Percentiles rank a stretch among this genome's conserved stretches.
phyloP scores from a whole-genome alignment of 768 basidiomycete species.

The Brasilioporus rufonigricans region DNA sequence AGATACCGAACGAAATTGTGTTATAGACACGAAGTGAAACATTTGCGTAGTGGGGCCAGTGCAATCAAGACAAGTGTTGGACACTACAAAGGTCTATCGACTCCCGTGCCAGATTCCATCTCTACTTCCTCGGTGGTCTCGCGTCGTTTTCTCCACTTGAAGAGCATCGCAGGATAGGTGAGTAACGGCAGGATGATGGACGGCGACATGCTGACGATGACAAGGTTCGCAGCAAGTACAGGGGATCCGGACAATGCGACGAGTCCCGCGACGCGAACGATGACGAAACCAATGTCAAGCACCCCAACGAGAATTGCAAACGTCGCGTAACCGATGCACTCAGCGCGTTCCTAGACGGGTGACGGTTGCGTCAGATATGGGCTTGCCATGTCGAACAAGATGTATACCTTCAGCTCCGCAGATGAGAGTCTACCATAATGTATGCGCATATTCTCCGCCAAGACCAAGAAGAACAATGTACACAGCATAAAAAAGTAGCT shows the following conservation, averaged over 20 bases:
- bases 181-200: constrained; percentile 3
- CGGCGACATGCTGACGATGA: constrained; percentile 10
- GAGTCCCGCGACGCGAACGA: constrained; percentile 18
- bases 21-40: no score
- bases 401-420: constrained; percentile 22
- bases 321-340: constrained; percentile 10
- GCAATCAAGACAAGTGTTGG: no score
- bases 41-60: no score
- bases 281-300: constrained; percentile 21
- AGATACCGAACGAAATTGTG: no score
- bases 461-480: constrained; percentile 14
- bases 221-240: constrained; percentile 9
- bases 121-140: not conserved
- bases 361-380: not conserved
- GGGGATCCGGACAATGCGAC: constrained; percentile 11
- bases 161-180: not conserved
- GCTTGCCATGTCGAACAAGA: not conserved
- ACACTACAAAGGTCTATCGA: no score
- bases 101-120: not conserved
- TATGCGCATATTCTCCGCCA: constrained; percentile 20
- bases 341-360: constrained; percentile 7
- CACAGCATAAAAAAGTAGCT: constrained; percentile 11
- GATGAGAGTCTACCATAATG: constrained; percentile 23
- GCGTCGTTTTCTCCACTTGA: not conserved
- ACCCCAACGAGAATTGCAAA: constrained; percentile 16